Conservation (phyloP, 202 grass and related monocot genomes). For the Cymbopogon flexuosus region DNA sequence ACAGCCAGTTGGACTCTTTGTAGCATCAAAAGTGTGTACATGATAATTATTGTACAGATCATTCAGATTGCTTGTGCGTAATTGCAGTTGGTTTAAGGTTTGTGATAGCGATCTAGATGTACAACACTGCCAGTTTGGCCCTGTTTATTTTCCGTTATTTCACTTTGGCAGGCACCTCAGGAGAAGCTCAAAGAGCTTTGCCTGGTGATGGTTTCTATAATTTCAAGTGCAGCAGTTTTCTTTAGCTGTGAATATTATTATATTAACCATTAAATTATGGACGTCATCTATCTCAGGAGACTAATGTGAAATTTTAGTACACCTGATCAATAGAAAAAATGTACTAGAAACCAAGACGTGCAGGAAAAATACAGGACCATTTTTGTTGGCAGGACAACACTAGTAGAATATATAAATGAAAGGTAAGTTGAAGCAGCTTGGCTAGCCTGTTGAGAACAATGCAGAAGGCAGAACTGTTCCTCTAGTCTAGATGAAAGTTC, state of each 20-base stretch:
- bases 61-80: conserved; percentile 28
- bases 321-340: too few species aligned
- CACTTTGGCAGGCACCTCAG: not conserved
- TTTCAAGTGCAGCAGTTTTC: not conserved
- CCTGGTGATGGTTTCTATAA: conserved; percentile 21
- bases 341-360: too few species aligned
- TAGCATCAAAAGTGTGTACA: conserved; percentile 42
- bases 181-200: conserved; percentile 33
- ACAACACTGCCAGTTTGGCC: not conserved
- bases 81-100: conserved; percentile 20
- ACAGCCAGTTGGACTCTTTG: conserved; percentile 16
- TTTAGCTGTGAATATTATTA: conserved; percentile 11
- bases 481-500: too few species aligned
- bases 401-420: too few species aligned
- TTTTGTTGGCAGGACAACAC: too few species aligned
- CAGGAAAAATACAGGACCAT: too few species aligned
- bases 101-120: conserved; percentile 30
- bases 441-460: too few species aligned
- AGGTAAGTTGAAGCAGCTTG: too few species aligned
- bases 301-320: not conserved
- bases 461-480: too few species aligned
- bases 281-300: not conserved
- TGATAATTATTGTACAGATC: conserved; percentile 40
- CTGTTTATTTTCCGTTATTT: conserved; percentile 7
- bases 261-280: not conserved